Percentiles rank a stretch among this genome's conserved stretches.
phyloP scores from a whole-genome alignment of 2,329 filamentous ascomycete genomes.

The Fusarium subtropicale region DNA sequence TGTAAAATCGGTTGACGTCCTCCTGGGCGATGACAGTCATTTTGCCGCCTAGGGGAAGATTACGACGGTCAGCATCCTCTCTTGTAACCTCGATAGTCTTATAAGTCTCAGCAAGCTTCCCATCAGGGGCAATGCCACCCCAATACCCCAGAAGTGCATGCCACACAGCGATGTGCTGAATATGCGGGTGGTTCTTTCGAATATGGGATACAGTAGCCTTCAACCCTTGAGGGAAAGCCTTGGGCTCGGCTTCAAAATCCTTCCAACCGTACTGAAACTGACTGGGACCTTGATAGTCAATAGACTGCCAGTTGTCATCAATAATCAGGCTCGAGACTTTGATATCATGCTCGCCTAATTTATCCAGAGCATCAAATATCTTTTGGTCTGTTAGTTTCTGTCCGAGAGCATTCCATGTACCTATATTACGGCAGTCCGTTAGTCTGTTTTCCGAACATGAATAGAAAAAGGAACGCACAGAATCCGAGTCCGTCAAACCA shows the following conservation, averaged over 20 bases:
- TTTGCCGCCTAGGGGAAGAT: slow-evolving; percentile 67
- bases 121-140: slow-evolving; percentile 84
- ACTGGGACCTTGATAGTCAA: slow-evolving; percentile 64
- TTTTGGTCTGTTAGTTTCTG: slow-evolving; percentile 85
- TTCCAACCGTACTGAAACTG: slow-evolving; percentile 76
- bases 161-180: slow-evolving; percentile 92
- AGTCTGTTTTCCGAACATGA: background rate
- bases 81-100: slow-evolving; percentile 74
- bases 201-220: slow-evolving; percentile 77
- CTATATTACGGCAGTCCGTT: slow-evolving; percentile 51
- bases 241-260: slow-evolving; percentile 85
- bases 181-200: slow-evolving; percentile 73
- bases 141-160: slow-evolving; percentile 91
- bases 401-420: slow-evolving; percentile 94
- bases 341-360: slow-evolving; percentile 77
- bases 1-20: slow-evolving; percentile 81
- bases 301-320: slow-evolving; percentile 95
- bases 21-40: slow-evolving; percentile 80
- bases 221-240: slow-evolving; percentile 83
- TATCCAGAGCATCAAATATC: slow-evolving; percentile 78
- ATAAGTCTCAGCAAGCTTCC: slow-evolving; percentile 81
- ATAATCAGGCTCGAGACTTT: slow-evolving; percentile 89
- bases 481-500: slow-evolving; percentile 96
- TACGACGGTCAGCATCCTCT: slow-evolving; percentile 59
- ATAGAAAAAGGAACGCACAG: slow-evolving; percentile 64